phyloP scores from a whole-genome alignment of 192 early-diverging fungal genomes.

The Mortierella hygrophila region DNA sequence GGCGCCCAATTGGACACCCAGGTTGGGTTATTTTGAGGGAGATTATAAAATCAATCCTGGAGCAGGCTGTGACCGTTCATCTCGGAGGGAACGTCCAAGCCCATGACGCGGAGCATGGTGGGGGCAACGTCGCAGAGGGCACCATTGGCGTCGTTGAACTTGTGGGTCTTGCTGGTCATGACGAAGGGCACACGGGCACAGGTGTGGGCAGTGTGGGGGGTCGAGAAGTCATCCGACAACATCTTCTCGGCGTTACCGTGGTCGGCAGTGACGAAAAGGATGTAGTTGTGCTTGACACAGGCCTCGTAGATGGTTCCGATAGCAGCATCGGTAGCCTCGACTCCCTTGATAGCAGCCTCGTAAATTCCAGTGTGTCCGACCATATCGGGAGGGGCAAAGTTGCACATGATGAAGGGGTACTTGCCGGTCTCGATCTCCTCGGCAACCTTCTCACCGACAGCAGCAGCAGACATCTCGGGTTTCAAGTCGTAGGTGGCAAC shows the following conservation, averaged over 20 bases:
- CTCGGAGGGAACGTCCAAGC: constrained; percentile 90
- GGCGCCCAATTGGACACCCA: constrained; percentile 9
- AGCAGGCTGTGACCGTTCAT: constrained; percentile 85
- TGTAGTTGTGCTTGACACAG: constrained; percentile 89
- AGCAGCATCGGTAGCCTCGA: constrained; percentile 94
- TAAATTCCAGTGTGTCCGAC: constrained; percentile 98
- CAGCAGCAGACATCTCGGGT: constrained; percentile 94
- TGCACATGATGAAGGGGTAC: constrained; percentile 97
- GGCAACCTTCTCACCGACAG: constrained; percentile 92
- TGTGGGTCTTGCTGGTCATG: constrained; percentile 75
- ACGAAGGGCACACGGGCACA: constrained; percentile 91
- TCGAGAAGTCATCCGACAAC: constrained; percentile 82
- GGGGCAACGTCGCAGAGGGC: constrained; percentile 97
- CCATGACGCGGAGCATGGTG: constrained; percentile 94
- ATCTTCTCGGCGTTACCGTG: constrained; percentile 99
- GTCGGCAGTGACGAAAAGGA: constrained; percentile 96
- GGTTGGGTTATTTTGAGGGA: neutral
- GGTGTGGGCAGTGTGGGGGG: constrained; percentile 98
- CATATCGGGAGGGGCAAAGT: constrained; percentile 99
- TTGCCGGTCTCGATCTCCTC: constrained; percentile 81
- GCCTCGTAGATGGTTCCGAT: constrained; percentile 96
- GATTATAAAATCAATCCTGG: constrained; percentile 14
- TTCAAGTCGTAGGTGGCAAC: constrained; percentile 98
- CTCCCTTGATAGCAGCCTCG: constrained; percentile 90
- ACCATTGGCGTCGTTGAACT: constrained; percentile 72